phyloP scores from a whole-genome alignment of 164 flowering plant species.

The Taxillus chinensis region DNA sequence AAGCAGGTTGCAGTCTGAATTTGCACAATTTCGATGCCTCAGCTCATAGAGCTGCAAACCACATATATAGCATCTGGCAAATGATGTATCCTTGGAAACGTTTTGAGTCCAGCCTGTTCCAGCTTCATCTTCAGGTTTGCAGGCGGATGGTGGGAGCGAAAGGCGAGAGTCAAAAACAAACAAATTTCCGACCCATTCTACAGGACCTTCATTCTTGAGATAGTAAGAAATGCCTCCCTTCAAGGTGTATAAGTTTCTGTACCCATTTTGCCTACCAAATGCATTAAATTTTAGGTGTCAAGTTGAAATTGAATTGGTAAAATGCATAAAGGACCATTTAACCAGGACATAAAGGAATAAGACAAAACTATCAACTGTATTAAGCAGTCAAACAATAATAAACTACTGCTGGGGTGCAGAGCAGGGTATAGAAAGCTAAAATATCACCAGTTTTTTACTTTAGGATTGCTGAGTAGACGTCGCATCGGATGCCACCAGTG shows the following conservation, averaged over 20 bases:
- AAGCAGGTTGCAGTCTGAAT: slow-evolving; percentile 88
- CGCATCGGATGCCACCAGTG: slow-evolving; percentile 95
- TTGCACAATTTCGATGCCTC: slow-evolving; percentile 90
- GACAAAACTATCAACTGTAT: too few relatives aligned
- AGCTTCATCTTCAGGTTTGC: slow-evolving; percentile 32
- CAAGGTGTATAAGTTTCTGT: slow-evolving; percentile 70
- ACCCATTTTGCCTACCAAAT: slow-evolving; percentile 61
- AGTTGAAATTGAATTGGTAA: not conserved
- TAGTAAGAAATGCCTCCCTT: slow-evolving; percentile 87
- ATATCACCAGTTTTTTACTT: slow-evolving; percentile 29
- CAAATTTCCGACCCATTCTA: slow-evolving; percentile 76
- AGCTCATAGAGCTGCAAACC: slow-evolving; percentile 38
- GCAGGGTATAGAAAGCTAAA: not conserved
- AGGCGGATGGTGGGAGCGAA: slow-evolving; percentile 74
- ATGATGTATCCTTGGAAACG: slow-evolving; percentile 20
- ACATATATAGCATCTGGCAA: slow-evolving; percentile 72
- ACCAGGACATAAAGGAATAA: not conserved
- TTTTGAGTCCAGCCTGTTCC: slow-evolving; percentile 13
- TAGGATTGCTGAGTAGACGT: slow-evolving; percentile 81
- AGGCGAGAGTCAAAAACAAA: slow-evolving; percentile 90
- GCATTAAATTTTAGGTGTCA: not conserved
- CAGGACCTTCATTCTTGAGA: slow-evolving; percentile 71
- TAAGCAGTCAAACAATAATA: too few relatives aligned
- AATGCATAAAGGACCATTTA: not conserved
- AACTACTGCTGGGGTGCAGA: not conserved